Evolutionary conservation across 164 flowering plant species (phyloP), one percentile per base, ranked within the genome.

Genomic region (Vitis rupestris): DNA sequence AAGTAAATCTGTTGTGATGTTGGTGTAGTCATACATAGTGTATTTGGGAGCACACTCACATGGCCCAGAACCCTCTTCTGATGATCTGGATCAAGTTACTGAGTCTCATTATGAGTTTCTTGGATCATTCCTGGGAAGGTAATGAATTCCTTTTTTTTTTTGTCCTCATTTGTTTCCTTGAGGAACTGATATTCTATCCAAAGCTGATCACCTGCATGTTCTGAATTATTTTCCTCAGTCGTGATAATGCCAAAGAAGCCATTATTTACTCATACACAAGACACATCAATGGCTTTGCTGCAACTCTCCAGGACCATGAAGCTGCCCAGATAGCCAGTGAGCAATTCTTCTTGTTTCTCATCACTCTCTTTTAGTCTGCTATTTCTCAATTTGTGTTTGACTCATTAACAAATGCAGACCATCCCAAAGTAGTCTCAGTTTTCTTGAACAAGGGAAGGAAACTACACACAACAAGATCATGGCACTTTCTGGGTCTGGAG

Each of bases 241-340:
- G 61, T 3, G 75, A 69, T 0, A 19, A 16, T 0, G 80, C 86
- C 1, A 49, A 67, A 63, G 80, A 77, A 13, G 68, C 78, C 9
- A 75, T 83, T 3, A 72, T 81, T 19, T 79, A 83, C 74, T 81
- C 84, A 0, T 83, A 83, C 72, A 75, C 79, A 10, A 75, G 68
- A 50, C 79, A 81, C 62, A 79, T 83, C 75, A 83, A 83, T 63
- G 86, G 84, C 9, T 83, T 83, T 59, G 84, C 86, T 27, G 86
- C 86, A 10, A 67, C 51, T 2, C 58, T 83, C 1, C 73, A 79
- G 3, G 80, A 79, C 5, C 67, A 72, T 17, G 77, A 72, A 10
- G 86, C 82, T 1, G 55, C 74, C 31, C 15, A 67, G 65, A 72
- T 83, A 2, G 75, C 84, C 3, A 71, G 86, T 83, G 51, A 63